Evolutionary conservation across 768 basidiomycete species (phyloP), one percentile per base, ranked within the genome.

Genomic region (Coprinopsis strossmayeri): DNA sequence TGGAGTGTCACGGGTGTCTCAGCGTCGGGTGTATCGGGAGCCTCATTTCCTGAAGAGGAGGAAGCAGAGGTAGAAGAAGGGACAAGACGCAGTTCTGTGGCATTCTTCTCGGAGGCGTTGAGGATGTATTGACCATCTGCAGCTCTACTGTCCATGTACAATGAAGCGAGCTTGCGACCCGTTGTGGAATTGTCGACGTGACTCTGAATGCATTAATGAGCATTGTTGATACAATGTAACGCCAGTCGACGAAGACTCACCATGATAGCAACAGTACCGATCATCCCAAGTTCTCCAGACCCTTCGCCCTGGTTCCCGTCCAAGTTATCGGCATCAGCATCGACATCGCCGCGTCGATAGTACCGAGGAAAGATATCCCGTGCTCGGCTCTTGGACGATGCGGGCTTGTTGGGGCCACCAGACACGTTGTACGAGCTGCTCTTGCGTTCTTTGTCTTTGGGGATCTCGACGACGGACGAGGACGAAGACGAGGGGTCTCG

Each of bases 191-290:
- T 52, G 45, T 53, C 10, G 15, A 46, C 32, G 7, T 52, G 48
- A 26, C 49, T 43, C 57, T 50, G 34, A 25, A 30, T 34, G 28
- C n/a, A n/a, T n/a, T 23, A 13, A 30, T 38, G 37, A 35, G 9
- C 21, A 42, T 20, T 15, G 28, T 52, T 38, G 45, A 5, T 46
- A 12, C n/a, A 5, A n/a, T 10, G 35, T 9, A 21, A 35, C 18
- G 11, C 10, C 34, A 40, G 37, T 12, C 25, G n/a, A 23, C 21
- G 24, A 2, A 10, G 11, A 65, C 72, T 45, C 52, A 72, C 81
- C 66, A 77, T 62, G 51, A 83, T 72, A 52, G 75, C 69, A 40
- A 82, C 62, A 2, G 49, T 64, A 3, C 81, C 79, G 5, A 66
- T 59, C 5, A 64, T 69, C 2, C 64, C 63, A 9, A 45, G 49